Evolutionary conservation across 768 basidiomycete genomes (phyloP).

Genomic region (Rickenella mellea): DNA sequence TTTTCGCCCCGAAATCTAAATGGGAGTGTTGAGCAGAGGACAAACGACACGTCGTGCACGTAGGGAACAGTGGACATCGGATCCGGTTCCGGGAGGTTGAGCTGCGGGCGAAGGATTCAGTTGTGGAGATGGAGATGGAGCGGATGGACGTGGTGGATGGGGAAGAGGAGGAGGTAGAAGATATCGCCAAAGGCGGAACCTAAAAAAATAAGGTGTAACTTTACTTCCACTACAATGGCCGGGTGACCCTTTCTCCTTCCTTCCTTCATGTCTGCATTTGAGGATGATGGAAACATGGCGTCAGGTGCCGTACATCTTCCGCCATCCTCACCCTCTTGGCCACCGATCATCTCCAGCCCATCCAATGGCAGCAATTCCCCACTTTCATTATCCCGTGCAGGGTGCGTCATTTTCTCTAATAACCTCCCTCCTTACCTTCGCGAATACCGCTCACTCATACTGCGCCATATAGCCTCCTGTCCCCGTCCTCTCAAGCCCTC

Average conservation of each 20-base stretch:
- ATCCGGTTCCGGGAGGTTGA: constrained; percentile 69
- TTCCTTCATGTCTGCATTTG: too few species aligned
- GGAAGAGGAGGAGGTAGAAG: too few species aligned
- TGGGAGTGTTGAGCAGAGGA: constrained; percentile 34
- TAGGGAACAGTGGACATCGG: constrained; percentile 57
- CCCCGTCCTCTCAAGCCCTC: neutral
- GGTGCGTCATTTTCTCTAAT: neutral
- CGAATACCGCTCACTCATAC: neutral
- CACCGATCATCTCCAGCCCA: too few species aligned
- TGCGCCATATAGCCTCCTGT: neutral
- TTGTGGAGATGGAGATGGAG: too few species aligned
- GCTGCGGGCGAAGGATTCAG: constrained; percentile 30
- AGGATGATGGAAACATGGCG: too few species aligned
- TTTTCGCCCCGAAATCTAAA: constrained; percentile 4
- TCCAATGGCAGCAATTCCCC: neutral
- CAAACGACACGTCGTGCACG: constrained; percentile 42
- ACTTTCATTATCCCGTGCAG: neutral
- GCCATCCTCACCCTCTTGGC: too few species aligned
- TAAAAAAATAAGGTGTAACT: too few species aligned
- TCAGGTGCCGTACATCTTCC: too few species aligned
- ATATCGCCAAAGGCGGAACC: too few species aligned
- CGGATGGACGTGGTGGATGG: too few species aligned
- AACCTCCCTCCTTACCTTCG: neutral
- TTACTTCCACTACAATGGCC: too few species aligned
- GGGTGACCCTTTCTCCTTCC: too few species aligned